These are phyloP conservation scores for Suillus clintonianus DNA, from an alignment of 768 basidiomycete species.

Conservation along the genomic window DNA sequence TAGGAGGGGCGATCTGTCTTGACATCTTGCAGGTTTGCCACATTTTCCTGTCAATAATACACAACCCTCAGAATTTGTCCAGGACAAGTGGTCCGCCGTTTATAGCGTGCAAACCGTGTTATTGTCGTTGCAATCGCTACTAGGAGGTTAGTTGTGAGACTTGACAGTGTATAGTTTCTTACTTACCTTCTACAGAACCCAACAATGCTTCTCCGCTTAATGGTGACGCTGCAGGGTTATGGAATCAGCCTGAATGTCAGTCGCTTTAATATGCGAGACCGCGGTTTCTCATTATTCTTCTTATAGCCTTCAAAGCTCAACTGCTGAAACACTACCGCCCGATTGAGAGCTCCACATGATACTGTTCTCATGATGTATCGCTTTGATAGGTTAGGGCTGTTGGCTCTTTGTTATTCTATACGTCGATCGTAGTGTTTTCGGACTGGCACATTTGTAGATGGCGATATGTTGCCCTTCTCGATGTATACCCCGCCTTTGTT, in stretches of 20 bases:
- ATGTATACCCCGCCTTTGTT: slow-evolving; percentile 14
- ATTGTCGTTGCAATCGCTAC: slow-evolving; percentile 81
- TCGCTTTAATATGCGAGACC: neutral
- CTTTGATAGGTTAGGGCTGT: slow-evolving; percentile 5
- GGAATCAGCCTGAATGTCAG: slow-evolving; percentile 71
- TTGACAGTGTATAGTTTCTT: neutral
- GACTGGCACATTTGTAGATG: slow-evolving; percentile 15
- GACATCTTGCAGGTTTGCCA: slow-evolving; percentile 81
- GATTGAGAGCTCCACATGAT: slow-evolving; percentile 39
- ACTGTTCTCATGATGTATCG: neutral
- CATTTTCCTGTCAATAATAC: neutral
- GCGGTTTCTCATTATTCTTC: neutral
- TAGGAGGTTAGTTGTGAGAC: slow-evolving; percentile 65
- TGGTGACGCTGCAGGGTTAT: slow-evolving; percentile 80
- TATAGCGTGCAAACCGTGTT: slow-evolving; percentile 91
- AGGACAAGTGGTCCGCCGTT: slow-evolving; percentile 95
- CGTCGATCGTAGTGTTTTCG: slow-evolving; percentile 6
- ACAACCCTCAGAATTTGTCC: neutral
- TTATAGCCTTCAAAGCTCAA: slow-evolving; percentile 68
- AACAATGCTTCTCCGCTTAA: slow-evolving; percentile 93
- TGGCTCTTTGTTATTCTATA: neutral
- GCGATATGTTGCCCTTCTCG: slow-evolving; percentile 4
- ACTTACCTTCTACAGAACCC: slow-evolving; percentile 56
- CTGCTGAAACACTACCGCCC: slow-evolving; percentile 74
- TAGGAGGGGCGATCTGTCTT: slow-evolving; percentile 75